Base-by-base conservation (phyloP, 2,329 filamentous ascomycete genomes). In the Cercospora zeina region DNA sequence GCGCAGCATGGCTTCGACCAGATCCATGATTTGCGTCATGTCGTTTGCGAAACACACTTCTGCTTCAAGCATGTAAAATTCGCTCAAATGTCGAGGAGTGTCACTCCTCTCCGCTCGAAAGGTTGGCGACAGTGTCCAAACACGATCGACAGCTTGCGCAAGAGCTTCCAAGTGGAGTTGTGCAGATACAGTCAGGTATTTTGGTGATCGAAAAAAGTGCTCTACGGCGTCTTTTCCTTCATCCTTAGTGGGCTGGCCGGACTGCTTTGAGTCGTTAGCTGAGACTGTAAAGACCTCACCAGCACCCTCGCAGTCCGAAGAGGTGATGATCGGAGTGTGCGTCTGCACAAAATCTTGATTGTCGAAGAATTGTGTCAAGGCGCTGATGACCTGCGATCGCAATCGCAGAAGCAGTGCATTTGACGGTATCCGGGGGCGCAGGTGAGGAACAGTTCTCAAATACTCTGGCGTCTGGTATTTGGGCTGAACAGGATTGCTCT, bases 31-130 rank as follows among this genome's bases (percentile, higher is more conserved):
- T 27, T 83, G 79, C 31, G 83, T 79, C 67, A 96, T 81, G 66
- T 86, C 79, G 51, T 89, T 82, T 45, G 88, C 84, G 74, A 96
- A 96, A 71, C 87, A 88, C 74, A 93, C 81, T 76, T 99, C 95
- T 14, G 88, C 93, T 77, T 99, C 95, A 2, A 99, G 84, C 95
- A 99, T 97, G 78, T 97, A 97, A 72, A 99, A 97, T 73, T 99
- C 95, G 79, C 91, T 96, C 64, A 99, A 81, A 77, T 99, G 95
- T 30, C 95, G 87, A 5, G 92, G 88, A 0, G 95, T 97, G 72
- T 97, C 93, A 76, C 92, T 97, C 73, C 87, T 88, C 76, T 97
- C 95, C 3, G 95, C 95, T 37, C 95, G 87, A 73, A 99, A 99
- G 0, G 92, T 96, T 2, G 95, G 95, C 4, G 93, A 95, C 10